Evolutionary conservation across 2,329 filamentous ascomycete species (phyloP).

Genomic region (Tympanopsis confertula): DNA sequence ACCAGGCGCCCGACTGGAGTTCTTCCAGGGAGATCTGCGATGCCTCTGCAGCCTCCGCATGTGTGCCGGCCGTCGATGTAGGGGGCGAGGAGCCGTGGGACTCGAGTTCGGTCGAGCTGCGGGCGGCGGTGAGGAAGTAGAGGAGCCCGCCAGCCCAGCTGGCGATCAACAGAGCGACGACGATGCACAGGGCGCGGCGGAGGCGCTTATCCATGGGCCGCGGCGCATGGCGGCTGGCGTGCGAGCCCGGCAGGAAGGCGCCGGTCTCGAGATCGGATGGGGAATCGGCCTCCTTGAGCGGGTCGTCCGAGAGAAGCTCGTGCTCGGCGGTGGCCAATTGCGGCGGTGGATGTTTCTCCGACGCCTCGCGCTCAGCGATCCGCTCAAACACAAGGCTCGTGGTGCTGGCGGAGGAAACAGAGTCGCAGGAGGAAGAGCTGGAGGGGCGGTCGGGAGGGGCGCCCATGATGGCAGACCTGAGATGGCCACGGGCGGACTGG

Average conservation of each 20-base stretch:
- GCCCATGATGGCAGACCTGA: no score
- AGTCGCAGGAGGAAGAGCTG: conserved; percentile 32
- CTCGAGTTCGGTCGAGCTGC: conserved; percentile 45
- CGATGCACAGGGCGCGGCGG: conserved; percentile 49
- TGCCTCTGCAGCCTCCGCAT: conserved; percentile 48
- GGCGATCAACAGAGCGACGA: conserved; percentile 47
- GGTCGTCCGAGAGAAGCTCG: conserved; percentile 31
- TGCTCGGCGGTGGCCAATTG: conserved; percentile 15
- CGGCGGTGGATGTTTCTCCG: conserved; percentile 3
- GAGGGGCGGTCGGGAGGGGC: not conserved
- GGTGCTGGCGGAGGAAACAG: conserved; percentile 68
- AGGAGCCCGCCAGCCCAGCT: conserved; percentile 60
- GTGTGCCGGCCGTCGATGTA: conserved; percentile 46
- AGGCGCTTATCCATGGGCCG: conserved; percentile 54
- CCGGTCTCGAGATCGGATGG: conserved; percentile 36
- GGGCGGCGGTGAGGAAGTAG: conserved; percentile 45
- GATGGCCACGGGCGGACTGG: no score
- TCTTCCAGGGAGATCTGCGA: conserved; percentile 64
- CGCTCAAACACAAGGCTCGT: conserved; percentile 74
- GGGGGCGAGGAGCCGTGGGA: conserved; percentile 53
- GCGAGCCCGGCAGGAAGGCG: conserved; percentile 31
- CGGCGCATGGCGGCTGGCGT: conserved; percentile 20
- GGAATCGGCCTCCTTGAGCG: conserved; percentile 26
- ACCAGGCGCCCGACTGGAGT: conserved; percentile 56
- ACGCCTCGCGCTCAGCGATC: conserved; percentile 39